phyloP scores from a whole-genome alignment of 2,329 filamentous ascomycete species.

The Aspergillus sp. region DNA sequence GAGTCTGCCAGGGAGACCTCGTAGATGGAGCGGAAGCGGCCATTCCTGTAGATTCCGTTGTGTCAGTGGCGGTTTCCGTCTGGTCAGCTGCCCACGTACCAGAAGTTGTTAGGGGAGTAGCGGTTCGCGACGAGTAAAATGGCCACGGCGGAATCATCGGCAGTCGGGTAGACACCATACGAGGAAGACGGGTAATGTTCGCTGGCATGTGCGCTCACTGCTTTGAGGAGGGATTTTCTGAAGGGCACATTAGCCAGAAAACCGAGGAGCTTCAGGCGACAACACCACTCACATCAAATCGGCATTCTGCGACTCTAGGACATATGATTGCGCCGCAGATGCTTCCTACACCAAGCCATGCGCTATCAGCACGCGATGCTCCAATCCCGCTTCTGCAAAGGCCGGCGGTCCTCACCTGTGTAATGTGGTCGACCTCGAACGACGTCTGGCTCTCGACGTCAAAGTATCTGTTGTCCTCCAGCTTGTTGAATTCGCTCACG shows the following conservation, averaged over 20 bases:
- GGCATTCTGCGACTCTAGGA: constrained; percentile 73
- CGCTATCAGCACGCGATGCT: constrained; percentile 22
- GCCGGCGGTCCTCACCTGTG: constrained; percentile 59
- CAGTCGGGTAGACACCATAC: constrained; percentile 80
- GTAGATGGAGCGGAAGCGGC: constrained; percentile 92
- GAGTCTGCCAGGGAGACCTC: constrained; percentile 67
- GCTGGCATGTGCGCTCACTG: constrained; percentile 72
- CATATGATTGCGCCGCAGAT: constrained; percentile 77
- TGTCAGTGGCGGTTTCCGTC: neutral
- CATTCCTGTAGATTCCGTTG: constrained; percentile 67
- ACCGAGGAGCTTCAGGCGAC: neutral
- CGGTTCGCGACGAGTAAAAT: constrained; percentile 91
- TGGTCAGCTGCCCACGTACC: constrained; percentile 57
- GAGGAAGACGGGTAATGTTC: constrained; percentile 88
- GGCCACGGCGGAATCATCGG: constrained; percentile 75
- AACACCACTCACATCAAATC: constrained; percentile 72
- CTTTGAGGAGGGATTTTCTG: constrained; percentile 83
- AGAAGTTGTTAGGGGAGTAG: constrained; percentile 98
- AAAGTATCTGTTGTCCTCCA: constrained; percentile 83
- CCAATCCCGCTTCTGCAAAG: neutral
- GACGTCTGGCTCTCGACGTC: constrained; percentile 86
- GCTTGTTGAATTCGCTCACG: constrained; percentile 82
- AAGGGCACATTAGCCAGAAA: neutral
- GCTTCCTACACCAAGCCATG: constrained; percentile 65
- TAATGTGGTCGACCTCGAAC: constrained; percentile 84